Evolutionary conservation across 2,329 filamentous ascomycete species (phyloP).

Genomic region (Aspergillus novoparasiticus): DNA sequence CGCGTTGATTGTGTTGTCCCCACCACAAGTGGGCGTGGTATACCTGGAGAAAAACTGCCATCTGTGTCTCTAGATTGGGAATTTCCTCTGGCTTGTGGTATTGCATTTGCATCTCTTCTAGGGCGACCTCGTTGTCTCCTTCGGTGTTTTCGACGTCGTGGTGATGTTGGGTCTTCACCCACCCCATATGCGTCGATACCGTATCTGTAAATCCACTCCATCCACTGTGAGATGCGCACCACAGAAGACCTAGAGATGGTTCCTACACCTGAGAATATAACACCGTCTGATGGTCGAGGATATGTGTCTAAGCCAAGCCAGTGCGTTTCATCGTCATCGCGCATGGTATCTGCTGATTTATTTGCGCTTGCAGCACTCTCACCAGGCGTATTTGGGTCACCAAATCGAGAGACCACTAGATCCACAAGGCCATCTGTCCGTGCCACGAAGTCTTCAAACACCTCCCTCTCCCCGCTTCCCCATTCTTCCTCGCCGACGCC

Average conservation of each 20-base stretch:
- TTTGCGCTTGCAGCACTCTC: slow-evolving; percentile 21
- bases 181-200: slow-evolving; percentile 85
- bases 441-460: slow-evolving; percentile 82
- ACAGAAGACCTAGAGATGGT: slow-evolving; percentile 71
- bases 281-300: slow-evolving; percentile 74
- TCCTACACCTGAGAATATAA: slow-evolving; percentile 81
- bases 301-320: slow-evolving; percentile 77
- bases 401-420: slow-evolving; percentile 84
- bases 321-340: slow-evolving; percentile 35
- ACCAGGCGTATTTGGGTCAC: slow-evolving; percentile 52
- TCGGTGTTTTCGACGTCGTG: slow-evolving; percentile 51
- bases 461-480: slow-evolving; percentile 89
- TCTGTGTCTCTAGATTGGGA: slow-evolving; percentile 23
- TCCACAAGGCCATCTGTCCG: slow-evolving; percentile 85
- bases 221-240: slow-evolving; percentile 76
- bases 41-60: slow-evolving; percentile 39
- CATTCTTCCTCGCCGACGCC: slow-evolving; percentile 95
- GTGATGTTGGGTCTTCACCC: slow-evolving; percentile 72
- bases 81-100: not conserved
- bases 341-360: slow-evolving; percentile 17
- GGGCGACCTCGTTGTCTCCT: slow-evolving; percentile 32
- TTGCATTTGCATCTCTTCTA: slow-evolving; percentile 14
- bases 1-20: slow-evolving; percentile 22
- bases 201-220: slow-evolving; percentile 83
- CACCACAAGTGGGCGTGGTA: slow-evolving; percentile 47